phyloP scores from a whole-genome alignment of 2,329 filamentous ascomycete species.

The Davidsoniella australis region DNA sequence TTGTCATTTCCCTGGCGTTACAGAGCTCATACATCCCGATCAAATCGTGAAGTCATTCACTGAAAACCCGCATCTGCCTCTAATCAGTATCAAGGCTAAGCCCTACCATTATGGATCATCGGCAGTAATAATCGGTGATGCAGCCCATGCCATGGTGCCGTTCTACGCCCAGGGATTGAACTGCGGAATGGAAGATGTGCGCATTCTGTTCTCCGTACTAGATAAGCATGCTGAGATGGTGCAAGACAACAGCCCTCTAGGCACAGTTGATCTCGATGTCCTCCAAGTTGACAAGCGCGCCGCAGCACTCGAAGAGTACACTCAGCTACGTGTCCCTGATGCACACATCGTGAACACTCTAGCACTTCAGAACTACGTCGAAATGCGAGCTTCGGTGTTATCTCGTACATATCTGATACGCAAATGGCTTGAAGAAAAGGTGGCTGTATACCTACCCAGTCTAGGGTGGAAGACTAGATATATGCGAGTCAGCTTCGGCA shows the following conservation, averaged over 20 bases:
- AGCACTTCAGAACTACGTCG: slow-evolving; percentile 76
- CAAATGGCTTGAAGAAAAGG: slow-evolving; percentile 71
- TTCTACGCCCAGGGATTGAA: slow-evolving; percentile 99
- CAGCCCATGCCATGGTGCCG: slow-evolving; percentile 93
- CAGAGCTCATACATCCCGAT: slow-evolving; percentile 46
- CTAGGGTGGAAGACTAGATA: slow-evolving; percentile 90
- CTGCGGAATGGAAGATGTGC: slow-evolving; percentile 84
- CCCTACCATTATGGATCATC: slow-evolving; percentile 68
- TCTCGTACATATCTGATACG: slow-evolving; percentile 61
- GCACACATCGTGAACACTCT: slow-evolving; percentile 84
- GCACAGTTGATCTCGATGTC: slow-evolving; percentile 19
- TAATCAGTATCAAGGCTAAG: slow-evolving; percentile 84
- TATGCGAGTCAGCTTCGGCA: slow-evolving; percentile 79
- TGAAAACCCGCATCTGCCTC: slow-evolving; percentile 71
- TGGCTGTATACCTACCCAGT: slow-evolving; percentile 58
- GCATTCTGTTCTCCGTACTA: slow-evolving; percentile 66
- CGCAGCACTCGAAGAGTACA: slow-evolving; percentile 60
- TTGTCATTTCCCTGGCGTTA: slow-evolving; percentile 71
- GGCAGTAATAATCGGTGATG: slow-evolving; percentile 78
- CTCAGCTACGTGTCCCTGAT: slow-evolving; percentile 54
- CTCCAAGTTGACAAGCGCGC: slow-evolving; percentile 38
- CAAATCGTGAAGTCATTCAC: slow-evolving; percentile 60
- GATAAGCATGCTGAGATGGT: slow-evolving; percentile 43
- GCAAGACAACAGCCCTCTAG: slow-evolving; percentile 27
- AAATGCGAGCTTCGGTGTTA: slow-evolving; percentile 80